Evolutionary conservation across 805 yeast genomes (phyloP), one percentile per base, ranked within the genome.

Genomic region (Kodamaea neixiangensis): DNA sequence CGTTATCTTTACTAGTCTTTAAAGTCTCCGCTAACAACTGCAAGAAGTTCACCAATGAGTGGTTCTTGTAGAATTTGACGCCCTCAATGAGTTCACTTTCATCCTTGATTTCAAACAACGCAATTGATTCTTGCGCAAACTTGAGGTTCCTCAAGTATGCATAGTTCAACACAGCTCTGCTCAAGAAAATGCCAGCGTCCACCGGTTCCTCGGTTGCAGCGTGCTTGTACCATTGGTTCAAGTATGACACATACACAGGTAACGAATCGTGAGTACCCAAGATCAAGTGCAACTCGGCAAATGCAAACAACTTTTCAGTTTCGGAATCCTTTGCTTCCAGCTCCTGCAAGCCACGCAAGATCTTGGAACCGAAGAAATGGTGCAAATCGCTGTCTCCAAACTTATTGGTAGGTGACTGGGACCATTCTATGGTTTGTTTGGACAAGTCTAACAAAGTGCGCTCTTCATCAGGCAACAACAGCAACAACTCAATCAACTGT

Each of bases 351-450:
- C 62, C 71, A 40, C 72, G 73, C 47, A 82, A 68, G 46, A 89
- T 73, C 63, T 88, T 83, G 33, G 76, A 67, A 2, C 97, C 97
- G 53, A 90, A 76, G 9, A 85, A 76, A 57, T 85, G 85, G 62
- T 89, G 90, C 50, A 94, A 72, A 42, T 81, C 83, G 5, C 86
- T 79, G 62, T 90, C 96, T 3, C 97, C 97, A 54, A 80, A 79
- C 49, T 79, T 79, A 48, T 69, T 72, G 3, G 51, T 54, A 3
- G 54, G 57, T 0, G 72, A 73, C 76, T 76, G 42, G 69, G 92
- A 76, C 91, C 96, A 93, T 48, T 78, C 77, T 46, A 82, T 73
- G 48, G 84, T 74, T 48, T 83, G 88, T 43, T 83, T 82, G 17
- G 87, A 78, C 48, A 93, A 77, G 57, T 82, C 89, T 43, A 80